A percentile compares a stretch with the other conserved stretches of the same genome.
Conservation (phyloP, 768 basidiomycete genomes). For the Lyophyllum shimeji region DNA sequence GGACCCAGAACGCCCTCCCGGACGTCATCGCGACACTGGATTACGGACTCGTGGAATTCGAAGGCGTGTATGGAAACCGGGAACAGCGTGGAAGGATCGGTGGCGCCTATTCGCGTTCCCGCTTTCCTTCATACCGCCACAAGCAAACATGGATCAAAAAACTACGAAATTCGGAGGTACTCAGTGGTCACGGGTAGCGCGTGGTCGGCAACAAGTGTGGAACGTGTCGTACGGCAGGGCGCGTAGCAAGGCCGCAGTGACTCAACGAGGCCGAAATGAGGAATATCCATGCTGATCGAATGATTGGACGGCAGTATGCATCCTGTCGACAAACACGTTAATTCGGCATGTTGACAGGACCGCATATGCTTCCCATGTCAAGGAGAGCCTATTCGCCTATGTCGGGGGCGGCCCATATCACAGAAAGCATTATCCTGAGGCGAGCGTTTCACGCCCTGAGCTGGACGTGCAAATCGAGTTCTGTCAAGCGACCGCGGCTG, state of each 20-base stretch:
- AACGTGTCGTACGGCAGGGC: background rate
- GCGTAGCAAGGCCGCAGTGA: background rate
- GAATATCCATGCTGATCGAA: background rate
- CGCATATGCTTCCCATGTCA: background rate
- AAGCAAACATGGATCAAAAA: background rate
- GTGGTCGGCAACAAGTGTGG: background rate
- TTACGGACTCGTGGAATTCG: background rate
- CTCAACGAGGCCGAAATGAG: background rate
- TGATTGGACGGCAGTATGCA: constrained; percentile 2
- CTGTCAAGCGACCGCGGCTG: too few species aligned
- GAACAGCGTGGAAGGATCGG: background rate
- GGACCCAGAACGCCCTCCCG: constrained; percentile 1
- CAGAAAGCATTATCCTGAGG: too few species aligned
- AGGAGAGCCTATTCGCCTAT: too few species aligned
- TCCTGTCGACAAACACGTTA: background rate
- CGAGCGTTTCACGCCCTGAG: too few species aligned
- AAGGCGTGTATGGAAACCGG: background rate
- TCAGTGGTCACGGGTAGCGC: background rate
- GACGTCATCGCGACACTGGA: background rate
- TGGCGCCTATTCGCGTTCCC: background rate
- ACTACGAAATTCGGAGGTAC: background rate
- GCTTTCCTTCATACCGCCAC: too few species aligned
- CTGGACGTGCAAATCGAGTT: too few species aligned
- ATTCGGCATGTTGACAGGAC: background rate
- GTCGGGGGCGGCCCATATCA: too few species aligned